These are phyloP conservation scores for Teratosphaeriaceae sp. DNA, from an alignment of 2,329 filamentous ascomycete genomes.

Conservation along the genomic window DNA sequence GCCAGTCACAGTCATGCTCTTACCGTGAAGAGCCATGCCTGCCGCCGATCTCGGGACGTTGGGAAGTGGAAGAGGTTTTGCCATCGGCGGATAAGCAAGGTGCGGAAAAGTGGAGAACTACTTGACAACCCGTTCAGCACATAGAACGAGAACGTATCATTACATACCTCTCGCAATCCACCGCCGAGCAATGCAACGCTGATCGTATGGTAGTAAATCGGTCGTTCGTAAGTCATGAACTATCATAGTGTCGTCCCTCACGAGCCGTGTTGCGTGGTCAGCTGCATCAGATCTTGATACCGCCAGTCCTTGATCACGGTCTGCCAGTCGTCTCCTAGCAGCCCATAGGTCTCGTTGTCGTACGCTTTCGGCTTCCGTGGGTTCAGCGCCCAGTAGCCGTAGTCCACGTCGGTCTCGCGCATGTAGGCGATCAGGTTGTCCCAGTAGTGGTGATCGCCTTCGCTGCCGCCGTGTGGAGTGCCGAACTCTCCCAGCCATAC, in stretches of 20 bases:
- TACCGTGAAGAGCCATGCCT: background rate
- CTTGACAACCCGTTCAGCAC: no score
- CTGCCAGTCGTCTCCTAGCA: constrained; percentile 58
- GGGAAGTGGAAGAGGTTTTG: background rate
- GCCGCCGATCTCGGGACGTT: background rate
- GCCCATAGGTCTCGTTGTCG: constrained; percentile 53
- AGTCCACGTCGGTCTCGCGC: constrained; percentile 46
- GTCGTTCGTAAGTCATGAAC: background rate
- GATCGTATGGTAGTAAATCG: background rate
- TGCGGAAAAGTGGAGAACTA: background rate
- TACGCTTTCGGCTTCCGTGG: constrained; percentile 55
- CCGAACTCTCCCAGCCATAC: constrained; percentile 67
- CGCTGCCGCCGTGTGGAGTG: constrained; percentile 46
- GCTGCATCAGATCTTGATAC: constrained; percentile 15
- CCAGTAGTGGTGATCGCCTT: constrained; percentile 60
- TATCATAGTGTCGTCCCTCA: background rate
- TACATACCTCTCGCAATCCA: no score
- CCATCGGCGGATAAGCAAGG: background rate
- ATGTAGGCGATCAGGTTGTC: constrained; percentile 55
- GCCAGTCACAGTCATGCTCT: background rate
- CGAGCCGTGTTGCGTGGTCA: constrained; percentile 13
- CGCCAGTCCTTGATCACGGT: constrained; percentile 34
- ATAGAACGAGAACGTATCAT: no score
- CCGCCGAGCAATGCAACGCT: no score
- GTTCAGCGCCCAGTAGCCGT: constrained; percentile 64